Conservation (phyloP, 1,284 basidiomycete genomes). For the Trametes pubescens region DNA sequence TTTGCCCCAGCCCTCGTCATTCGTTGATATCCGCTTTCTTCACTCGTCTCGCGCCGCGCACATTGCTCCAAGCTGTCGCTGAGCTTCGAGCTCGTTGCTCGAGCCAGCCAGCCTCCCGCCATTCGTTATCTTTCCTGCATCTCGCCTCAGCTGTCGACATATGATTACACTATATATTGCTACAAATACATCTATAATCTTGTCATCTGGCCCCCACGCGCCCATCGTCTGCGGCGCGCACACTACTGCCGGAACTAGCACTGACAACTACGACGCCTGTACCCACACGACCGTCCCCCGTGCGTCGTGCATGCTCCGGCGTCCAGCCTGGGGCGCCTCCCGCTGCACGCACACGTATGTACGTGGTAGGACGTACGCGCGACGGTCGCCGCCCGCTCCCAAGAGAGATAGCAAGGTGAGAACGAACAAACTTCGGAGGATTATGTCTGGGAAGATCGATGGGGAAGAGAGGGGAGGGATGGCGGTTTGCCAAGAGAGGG, state of each 20-base stretch:
- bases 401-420: constrained; percentile 5
- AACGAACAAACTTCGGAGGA: neutral
- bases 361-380: neutral
- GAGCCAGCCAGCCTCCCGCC: neutral
- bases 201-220: constrained; percentile 14
- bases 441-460: neutral
- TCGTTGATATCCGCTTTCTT: neutral
- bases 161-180: constrained; percentile 35
- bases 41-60: neutral
- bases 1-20: neutral
- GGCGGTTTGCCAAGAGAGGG: neutral
- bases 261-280: neutral
- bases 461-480: neutral
- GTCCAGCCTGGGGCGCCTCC: neutral
- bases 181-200: constrained; percentile 36
- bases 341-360: neutral
- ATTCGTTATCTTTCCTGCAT: neutral
- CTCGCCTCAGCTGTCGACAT: constrained; percentile 24
- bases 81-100: neutral
- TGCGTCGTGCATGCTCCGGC: neutral
- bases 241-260: neutral
- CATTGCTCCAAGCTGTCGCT: neutral
- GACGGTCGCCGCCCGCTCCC: constrained; percentile 9
- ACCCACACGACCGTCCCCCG: neutral
- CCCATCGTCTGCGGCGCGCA: neutral